Evolutionary conservation across 2,329 filamentous ascomycete genomes (phyloP), one percentile per base, ranked within the genome.

Genomic region (Aspergillus sp.): DNA sequence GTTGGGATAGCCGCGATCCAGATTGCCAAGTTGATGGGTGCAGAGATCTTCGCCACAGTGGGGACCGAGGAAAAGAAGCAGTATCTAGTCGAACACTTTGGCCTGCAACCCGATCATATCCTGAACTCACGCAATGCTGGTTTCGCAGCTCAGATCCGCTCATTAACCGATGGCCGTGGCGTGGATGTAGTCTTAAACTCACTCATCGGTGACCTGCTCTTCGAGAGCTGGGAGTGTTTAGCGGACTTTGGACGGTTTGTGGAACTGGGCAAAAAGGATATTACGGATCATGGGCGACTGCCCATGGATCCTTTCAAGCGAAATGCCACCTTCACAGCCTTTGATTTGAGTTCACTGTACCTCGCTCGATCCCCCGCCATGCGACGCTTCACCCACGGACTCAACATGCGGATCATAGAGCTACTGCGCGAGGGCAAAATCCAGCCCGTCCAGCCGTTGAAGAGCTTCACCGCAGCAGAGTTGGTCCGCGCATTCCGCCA

Each of bases 241-340:
- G 60, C 55, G 54, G 63, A 67, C 3, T 81, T 78, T 45, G 81
- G 80, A 0, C 73, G 67, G 2, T 77, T 84, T 70, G 63, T 83
- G 0, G 80, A 83, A 51, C 76, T 83, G 25, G 79, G 79, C 10
- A 79, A 78, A 62, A 66, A 75, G 2, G 79, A 82, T 53, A 67
- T 81, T 8, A 13, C 38, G n/a, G 36, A 48, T 8, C 15, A 52
- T 19, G 23, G 23, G 15, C 17, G 49, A 13, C 21, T 60, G 17
- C 52, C 53, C 7, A 60, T 60, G 58, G 21, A 45, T 4, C 36
- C 17, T 9, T 56, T 60, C 25, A 15, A 36, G 17, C 43, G 32
- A 28, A 49, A 45, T n/a, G 28, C 45, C 17, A 55, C 49, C 5
- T 49, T 59, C 13, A 57, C 41, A 15, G 25, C 53, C 41, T 48